Evolutionary conservation across 495 filamentous ascomycete species (phyloP), one percentile per base, ranked within the genome.

Genomic region (Penicillium cosmopolitanum): DNA sequence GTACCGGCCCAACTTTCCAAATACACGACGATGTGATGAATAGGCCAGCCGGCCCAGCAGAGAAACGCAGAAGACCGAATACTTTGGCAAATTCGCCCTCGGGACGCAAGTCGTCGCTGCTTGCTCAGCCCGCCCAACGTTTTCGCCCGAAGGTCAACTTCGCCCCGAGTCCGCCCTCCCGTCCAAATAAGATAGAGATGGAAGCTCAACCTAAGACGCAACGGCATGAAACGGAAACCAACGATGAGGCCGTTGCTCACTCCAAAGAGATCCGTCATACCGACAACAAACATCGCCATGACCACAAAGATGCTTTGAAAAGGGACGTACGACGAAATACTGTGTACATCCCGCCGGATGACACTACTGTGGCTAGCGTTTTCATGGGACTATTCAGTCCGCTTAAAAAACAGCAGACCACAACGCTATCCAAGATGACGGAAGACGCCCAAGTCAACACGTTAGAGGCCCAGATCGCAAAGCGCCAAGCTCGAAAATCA

Each of bases 361-460:
- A 80, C 50, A 73, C 68, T 6, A 74, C 77, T 3, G 67, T 75
- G 28, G 65, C 74, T 9, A 80, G 66, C 16, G 67, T 72, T 19
- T 79, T 80, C 57, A 74, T 80, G 78, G 65, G 63, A n/a, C 51
- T 78, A 3, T 75, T 76, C 46, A 76, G 73, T 57, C 71, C 73
- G 15, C 53, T 73, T 19, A 76, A 73, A 53, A 18, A 54, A 55
- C 19, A 67, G 53, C 28, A n/a, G 28, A 33, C 7, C 47, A 44
- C 23, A 9, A 38, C 44, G 13, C 31, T 38, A 4, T 38, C 44
- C 8, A 51, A 58, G 3, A 50, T 50, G 5, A 44, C 51, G 7
- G 64, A 70, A 5, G 54, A 67, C 18, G 62, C 63, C 5, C 62
- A 69, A 33, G 51, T 68, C 43, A 69, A 69, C 35, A 66, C 50